A percentile compares a stretch with the other conserved stretches of the same genome.
These are phyloP conservation scores for Amanita polypyramis DNA, from an alignment of 768 basidiomycete species.

Conservation along the genomic window DNA sequence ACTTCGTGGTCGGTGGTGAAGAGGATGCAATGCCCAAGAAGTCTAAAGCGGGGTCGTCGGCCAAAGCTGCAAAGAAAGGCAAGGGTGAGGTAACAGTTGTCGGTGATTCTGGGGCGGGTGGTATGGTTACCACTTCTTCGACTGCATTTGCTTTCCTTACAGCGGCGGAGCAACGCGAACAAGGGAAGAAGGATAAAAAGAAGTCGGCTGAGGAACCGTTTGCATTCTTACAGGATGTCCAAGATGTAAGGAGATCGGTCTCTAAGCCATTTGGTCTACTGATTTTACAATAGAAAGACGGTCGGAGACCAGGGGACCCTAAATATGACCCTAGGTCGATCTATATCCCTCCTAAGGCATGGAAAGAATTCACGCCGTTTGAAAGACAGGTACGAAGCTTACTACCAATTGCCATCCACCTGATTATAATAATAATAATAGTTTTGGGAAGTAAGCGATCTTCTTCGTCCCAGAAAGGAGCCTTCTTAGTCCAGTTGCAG, in stretches of 20 bases:
- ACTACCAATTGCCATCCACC: background rate
- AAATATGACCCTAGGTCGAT: constrained; percentile 89
- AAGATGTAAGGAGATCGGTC: constrained; percentile 43
- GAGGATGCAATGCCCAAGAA: constrained; percentile 46
- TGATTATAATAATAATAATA: constrained; percentile 17
- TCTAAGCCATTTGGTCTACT: background rate
- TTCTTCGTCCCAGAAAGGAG: background rate
- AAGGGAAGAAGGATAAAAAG: constrained; percentile 75
- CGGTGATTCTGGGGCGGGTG: constrained; percentile 13
- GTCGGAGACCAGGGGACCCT: constrained; percentile 63
- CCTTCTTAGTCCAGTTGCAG: constrained; percentile 20
- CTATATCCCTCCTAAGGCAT: constrained; percentile 63
- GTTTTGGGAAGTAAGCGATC: constrained; percentile 60
- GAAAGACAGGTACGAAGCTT: constrained; percentile 63
- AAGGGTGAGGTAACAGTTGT: constrained; percentile 17
- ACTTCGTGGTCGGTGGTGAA: constrained; percentile 56
- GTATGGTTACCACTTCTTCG: constrained; percentile 11
- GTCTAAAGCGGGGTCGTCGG: constrained; percentile 36
- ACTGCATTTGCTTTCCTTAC: constrained; percentile 53
- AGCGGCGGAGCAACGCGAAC: constrained; percentile 67
- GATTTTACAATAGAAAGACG: constrained; percentile 55
- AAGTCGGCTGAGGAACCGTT: constrained; percentile 71
- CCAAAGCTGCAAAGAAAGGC: constrained; percentile 30
- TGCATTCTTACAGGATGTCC: constrained; percentile 57
- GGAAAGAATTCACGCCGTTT: constrained; percentile 86